Conservation (phyloP, 2,329 filamentous ascomycete species). For the Thermothelomyces thermophilus region DNA sequence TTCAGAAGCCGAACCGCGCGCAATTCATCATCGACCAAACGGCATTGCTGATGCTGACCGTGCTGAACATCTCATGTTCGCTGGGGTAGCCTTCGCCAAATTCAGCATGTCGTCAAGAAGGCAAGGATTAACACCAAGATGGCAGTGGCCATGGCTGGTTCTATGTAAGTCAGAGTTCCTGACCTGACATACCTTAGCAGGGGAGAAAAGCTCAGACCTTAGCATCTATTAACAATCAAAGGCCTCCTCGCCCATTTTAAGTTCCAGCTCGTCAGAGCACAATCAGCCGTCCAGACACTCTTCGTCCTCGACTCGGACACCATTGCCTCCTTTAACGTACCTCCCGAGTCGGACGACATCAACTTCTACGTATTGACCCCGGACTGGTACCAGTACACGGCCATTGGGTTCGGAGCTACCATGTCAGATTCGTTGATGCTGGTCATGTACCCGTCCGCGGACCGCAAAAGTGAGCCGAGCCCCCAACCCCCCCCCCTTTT, state of each 20-base stretch:
- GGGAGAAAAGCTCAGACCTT: not conserved
- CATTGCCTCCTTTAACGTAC: conserved; percentile 23
- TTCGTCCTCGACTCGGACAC: conserved; percentile 23
- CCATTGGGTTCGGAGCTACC: conserved; percentile 23
- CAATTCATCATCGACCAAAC: too few species aligned
- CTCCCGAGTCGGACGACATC: conserved; percentile 23
- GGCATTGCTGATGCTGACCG: too few species aligned
- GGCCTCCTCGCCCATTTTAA: conserved; percentile 5
- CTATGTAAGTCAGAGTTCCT: conserved; percentile 12
- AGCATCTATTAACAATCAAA: not conserved
- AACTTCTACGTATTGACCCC: conserved; percentile 25
- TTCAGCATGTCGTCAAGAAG: too few species aligned
- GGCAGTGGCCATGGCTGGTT: conserved; percentile 3
- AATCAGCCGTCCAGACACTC: conserved; percentile 19
- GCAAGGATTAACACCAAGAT: not conserved
- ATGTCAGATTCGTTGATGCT: conserved; percentile 25
- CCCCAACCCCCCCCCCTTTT: too few species aligned
- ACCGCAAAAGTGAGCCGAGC: conserved; percentile 14
- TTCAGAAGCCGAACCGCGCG: too few species aligned
- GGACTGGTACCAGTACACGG: conserved; percentile 24
- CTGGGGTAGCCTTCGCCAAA: not conserved
- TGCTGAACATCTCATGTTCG: too few species aligned
- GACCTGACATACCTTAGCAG: too few species aligned
- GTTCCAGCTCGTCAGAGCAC: not conserved
- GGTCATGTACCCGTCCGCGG: conserved; percentile 23